Evolutionary conservation across 345 rosid species (phyloP).

Genomic region (Aquilaria sinensis): DNA sequence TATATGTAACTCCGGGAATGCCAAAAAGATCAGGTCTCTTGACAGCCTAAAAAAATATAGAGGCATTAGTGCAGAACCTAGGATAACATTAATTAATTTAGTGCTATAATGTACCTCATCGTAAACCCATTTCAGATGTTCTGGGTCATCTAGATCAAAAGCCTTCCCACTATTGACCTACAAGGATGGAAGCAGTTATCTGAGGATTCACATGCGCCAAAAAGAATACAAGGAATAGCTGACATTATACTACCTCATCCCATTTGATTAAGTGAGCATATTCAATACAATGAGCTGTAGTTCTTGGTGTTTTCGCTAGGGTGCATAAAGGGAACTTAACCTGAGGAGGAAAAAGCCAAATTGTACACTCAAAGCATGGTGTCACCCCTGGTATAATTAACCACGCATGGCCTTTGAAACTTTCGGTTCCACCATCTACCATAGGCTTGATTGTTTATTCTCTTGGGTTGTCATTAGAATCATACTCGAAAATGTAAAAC

Average conservation of each 20-base stretch:
- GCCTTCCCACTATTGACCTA: constrained; percentile 72
- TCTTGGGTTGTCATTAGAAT: too few species aligned
- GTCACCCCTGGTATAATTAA: too few species aligned
- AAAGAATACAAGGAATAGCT: not conserved
- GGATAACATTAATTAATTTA: not conserved
- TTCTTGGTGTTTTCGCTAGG: too few species aligned
- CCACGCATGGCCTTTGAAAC: too few species aligned
- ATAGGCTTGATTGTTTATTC: too few species aligned
- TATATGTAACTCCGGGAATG: constrained; percentile 95
- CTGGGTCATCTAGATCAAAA: constrained; percentile 88
- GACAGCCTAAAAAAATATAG: constrained; percentile 47
- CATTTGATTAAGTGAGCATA: too few species aligned
- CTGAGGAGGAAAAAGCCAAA: too few species aligned
- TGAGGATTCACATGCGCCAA: not conserved
- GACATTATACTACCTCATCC: too few species aligned
- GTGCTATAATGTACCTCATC: constrained; percentile 46
- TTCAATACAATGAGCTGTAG: rapidly evolving
- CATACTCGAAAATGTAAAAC: too few species aligned
- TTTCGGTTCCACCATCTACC: too few species aligned
- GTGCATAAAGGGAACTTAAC: too few species aligned
- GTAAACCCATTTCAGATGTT: constrained; percentile 93
- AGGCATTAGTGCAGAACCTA: constrained; percentile 14
- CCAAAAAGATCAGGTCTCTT: constrained; percentile 96
- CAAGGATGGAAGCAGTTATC: constrained; percentile 8
- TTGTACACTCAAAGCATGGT: too few species aligned